These are phyloP conservation scores for Paspalum notatum DNA, from an alignment of 176 grass and related monocot species.

Conservation along the genomic window DNA sequence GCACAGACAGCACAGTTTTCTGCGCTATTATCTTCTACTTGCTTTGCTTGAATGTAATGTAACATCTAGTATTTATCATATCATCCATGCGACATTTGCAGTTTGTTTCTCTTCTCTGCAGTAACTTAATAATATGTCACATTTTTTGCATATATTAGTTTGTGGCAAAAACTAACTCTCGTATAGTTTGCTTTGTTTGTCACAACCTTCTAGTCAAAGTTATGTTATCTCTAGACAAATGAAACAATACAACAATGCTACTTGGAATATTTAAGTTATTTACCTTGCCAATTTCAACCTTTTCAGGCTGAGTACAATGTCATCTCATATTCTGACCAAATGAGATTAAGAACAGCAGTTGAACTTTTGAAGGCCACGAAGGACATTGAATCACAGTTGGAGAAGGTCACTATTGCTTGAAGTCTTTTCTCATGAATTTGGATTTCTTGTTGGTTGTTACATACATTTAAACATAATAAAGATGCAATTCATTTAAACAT, in stretches of 20 bases:
- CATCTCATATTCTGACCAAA: slow-evolving; percentile 87
- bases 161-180: background rate
- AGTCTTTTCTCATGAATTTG: slow-evolving; percentile 14
- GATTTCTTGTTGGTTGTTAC: background rate
- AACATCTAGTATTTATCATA: slow-evolving; percentile 21
- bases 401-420: slow-evolving; percentile 49
- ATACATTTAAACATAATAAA: slow-evolving; percentile 9
- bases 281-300: slow-evolving; percentile 25
- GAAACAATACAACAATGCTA: background rate
- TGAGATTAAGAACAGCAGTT: slow-evolving; percentile 90
- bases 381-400: slow-evolving; percentile 89
- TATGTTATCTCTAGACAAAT: background rate
- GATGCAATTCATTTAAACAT: background rate
- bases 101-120: slow-evolving; percentile 5
- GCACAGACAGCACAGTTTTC: background rate
- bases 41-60: slow-evolving; percentile 24
- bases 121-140: background rate
- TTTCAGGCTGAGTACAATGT: slow-evolving; percentile 90
- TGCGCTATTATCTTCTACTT: slow-evolving; percentile 7
- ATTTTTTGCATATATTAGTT: slow-evolving; percentile 15
- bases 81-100: background rate
- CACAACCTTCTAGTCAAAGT: slow-evolving; percentile 3
- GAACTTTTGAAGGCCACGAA: slow-evolving; percentile 86
- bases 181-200: background rate
- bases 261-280: slow-evolving; percentile 13